These are phyloP conservation scores for Fusarium albosuccineum DNA, from an alignment of 2,329 filamentous ascomycete species.

Conservation along the genomic window DNA sequence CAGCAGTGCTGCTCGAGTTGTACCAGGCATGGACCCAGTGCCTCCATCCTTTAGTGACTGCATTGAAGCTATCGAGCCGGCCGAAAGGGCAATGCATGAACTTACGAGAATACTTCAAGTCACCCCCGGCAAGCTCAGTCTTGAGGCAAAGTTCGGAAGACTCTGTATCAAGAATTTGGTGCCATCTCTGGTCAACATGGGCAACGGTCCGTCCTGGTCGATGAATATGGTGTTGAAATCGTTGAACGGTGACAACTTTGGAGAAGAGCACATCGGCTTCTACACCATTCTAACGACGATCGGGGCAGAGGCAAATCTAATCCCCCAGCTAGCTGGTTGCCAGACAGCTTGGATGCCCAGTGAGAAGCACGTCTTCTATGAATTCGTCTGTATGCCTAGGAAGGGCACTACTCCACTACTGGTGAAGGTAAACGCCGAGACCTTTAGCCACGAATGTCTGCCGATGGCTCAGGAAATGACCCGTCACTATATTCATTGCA, in stretches of 20 bases:
- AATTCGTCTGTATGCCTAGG: constrained; percentile 42
- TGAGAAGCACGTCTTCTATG: constrained; percentile 42
- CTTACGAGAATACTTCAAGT: constrained; percentile 39
- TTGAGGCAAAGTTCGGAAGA: constrained; percentile 48
- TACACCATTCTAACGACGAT: constrained; percentile 47
- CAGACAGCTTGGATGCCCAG: constrained; percentile 38
- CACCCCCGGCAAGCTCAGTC: constrained; percentile 41
- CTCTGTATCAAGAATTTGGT: constrained; percentile 44
- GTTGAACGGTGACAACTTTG: constrained; percentile 19
- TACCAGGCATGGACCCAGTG: constrained; percentile 27
- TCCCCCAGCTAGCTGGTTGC: constrained; percentile 27
- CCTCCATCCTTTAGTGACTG: not conserved
- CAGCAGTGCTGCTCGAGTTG: not conserved
- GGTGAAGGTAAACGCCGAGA: constrained; percentile 47
- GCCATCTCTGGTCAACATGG: constrained; percentile 36
- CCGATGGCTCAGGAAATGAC: constrained; percentile 36
- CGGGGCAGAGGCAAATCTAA: constrained; percentile 42
- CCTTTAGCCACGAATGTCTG: constrained; percentile 40
- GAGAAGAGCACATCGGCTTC: constrained; percentile 38
- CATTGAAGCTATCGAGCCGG: constrained; percentile 20
- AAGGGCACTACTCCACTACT: constrained; percentile 21
- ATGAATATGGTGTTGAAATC: constrained; percentile 11
- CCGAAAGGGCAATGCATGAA: constrained; percentile 23
- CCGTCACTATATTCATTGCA: constrained; percentile 48
- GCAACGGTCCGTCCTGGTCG: constrained; percentile 35